These are phyloP conservation scores for Malassezia japonica DNA, from an alignment of 1,284 basidiomycete genomes.

Conservation along the genomic window DNA sequence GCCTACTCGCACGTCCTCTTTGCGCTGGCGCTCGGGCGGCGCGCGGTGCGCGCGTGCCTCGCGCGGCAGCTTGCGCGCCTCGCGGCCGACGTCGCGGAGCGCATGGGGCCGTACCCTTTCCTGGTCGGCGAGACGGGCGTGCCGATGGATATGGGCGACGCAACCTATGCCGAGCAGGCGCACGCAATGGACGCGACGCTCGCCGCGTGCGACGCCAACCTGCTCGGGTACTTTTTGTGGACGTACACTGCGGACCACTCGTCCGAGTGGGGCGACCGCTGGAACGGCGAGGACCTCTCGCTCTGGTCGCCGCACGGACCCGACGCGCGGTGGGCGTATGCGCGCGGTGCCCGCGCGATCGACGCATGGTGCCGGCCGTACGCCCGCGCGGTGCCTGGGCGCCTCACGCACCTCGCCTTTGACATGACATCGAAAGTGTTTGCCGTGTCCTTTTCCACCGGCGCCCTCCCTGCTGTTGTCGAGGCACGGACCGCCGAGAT, in stretches of 20 bases:
- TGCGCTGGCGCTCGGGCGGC: conserved; percentile 62
- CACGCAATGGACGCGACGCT: conserved; percentile 83
- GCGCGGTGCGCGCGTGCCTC: conserved; percentile 69
- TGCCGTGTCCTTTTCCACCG: too few relatives aligned
- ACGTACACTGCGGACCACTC: conserved; percentile 67
- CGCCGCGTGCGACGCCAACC: conserved; percentile 72
- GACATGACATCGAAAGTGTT: conserved; percentile 28
- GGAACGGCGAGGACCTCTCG: conserved; percentile 92
- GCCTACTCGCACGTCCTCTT: conserved; percentile 60
- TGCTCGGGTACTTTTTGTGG: conserved; percentile 79
- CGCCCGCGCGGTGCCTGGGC: conserved; percentile 28
- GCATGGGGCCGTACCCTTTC: conserved; percentile 66
- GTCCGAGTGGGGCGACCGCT: conserved; percentile 85
- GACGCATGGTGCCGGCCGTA: conserved; percentile 35
- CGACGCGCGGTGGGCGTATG: too few relatives aligned
- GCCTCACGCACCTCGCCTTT: conserved; percentile 31
- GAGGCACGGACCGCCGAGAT: conserved; percentile 64
- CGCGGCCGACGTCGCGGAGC: conserved; percentile 59
- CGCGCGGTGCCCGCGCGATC: conserved; percentile 27
- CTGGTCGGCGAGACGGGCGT: conserved; percentile 92
- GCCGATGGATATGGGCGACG: conserved; percentile 78
- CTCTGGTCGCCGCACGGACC: conserved; percentile 56
- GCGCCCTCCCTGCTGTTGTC: too few relatives aligned
- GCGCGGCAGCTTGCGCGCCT: conserved; percentile 75
- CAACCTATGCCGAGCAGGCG: conserved; percentile 68